Conservation (phyloP, 352 stramenopile species). For the Phytophthora pistaciae region DNA sequence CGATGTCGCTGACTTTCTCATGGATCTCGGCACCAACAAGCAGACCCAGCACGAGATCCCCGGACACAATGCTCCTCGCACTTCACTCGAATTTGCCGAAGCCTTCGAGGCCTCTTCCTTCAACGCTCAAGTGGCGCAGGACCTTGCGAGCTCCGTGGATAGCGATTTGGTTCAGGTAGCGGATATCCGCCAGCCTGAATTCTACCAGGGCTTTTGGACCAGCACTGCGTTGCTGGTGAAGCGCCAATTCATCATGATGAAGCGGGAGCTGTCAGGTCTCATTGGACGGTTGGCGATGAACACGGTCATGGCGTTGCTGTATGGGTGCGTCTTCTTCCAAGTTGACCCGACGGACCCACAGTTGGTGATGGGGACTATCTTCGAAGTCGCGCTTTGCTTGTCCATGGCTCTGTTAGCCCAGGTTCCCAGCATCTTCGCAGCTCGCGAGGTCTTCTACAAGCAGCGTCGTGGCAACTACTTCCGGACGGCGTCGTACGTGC, state of each 20-base stretch:
- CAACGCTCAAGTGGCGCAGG: too few species aligned
- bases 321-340: conserved; percentile 32
- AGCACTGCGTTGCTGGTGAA: conserved; percentile 22
- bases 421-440: conserved; percentile 20
- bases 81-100: conserved; percentile 11
- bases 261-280: conserved; percentile 17
- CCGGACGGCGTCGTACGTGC: conserved; percentile 26
- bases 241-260: conserved; percentile 23
- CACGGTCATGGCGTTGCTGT: conserved; percentile 21
- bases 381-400: conserved; percentile 21
- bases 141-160: too few species aligned
- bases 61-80: conserved; percentile 7
- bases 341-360: conserved; percentile 19
- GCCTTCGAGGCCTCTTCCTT: conserved; percentile 15
- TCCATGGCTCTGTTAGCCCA: conserved; percentile 20
- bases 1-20: conserved; percentile 58
- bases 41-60: conserved; percentile 45
- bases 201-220: conserved; percentile 26
- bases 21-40: conserved; percentile 55
- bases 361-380: conserved; percentile 27
- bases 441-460: conserved; percentile 31
- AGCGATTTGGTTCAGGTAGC: background rate
- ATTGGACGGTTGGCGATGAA: conserved; percentile 25
- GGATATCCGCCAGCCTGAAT: conserved; percentile 6
- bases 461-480: conserved; percentile 28